phyloP scores from a whole-genome alignment of 768 basidiomycete species.

The Lentinula raphanica region DNA sequence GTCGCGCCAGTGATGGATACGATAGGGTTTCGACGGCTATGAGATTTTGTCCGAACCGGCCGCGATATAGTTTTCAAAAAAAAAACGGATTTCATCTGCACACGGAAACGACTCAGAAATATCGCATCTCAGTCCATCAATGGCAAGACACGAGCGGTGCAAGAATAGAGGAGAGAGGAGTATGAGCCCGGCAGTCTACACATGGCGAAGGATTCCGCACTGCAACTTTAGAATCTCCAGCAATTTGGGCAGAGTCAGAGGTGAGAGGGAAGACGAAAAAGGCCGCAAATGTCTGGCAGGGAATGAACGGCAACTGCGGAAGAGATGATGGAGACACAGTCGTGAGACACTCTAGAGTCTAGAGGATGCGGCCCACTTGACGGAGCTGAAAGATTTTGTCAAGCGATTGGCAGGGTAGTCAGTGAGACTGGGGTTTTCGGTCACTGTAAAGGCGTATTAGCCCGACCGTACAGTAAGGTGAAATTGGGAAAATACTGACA shows the following conservation, averaged over 20 bases:
- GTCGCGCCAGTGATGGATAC: slow-evolving; percentile 60
- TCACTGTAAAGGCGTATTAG: too few species aligned
- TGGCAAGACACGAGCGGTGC: slow-evolving; percentile 61
- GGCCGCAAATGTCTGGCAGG: slow-evolving; percentile 19
- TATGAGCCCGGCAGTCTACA: slow-evolving; percentile 56
- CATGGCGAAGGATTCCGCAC: slow-evolving; percentile 40
- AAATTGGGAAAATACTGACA: too few species aligned
- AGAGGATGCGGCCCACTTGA: slow-evolving; percentile 70
- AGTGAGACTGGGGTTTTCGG: too few species aligned
- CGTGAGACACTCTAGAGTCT: slow-evolving; percentile 53
- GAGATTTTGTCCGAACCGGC: slow-evolving; percentile 56
- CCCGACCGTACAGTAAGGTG: too few species aligned
- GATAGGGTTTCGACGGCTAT: slow-evolving; percentile 46
- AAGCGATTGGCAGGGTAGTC: too few species aligned
- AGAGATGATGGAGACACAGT: slow-evolving; percentile 57
- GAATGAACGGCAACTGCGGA: slow-evolving; percentile 51
- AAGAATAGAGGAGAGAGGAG: slow-evolving; percentile 45
- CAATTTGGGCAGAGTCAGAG: slow-evolving; percentile 7
- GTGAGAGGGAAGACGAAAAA: slow-evolving; percentile 29
- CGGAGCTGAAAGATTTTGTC: slow-evolving; percentile 47
- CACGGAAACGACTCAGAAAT: slow-evolving; percentile 52
- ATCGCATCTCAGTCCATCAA: slow-evolving; percentile 52
- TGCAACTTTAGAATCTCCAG: slow-evolving; percentile 24
- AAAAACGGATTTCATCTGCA: slow-evolving; percentile 52
- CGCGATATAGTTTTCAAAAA: slow-evolving; percentile 54